Percentiles rank a stretch among this genome's conserved stretches.
Evolutionary conservation across 495 filamentous ascomycete genomes (phyloP).

Genomic region (Tuber microsphaerosporum): DNA sequence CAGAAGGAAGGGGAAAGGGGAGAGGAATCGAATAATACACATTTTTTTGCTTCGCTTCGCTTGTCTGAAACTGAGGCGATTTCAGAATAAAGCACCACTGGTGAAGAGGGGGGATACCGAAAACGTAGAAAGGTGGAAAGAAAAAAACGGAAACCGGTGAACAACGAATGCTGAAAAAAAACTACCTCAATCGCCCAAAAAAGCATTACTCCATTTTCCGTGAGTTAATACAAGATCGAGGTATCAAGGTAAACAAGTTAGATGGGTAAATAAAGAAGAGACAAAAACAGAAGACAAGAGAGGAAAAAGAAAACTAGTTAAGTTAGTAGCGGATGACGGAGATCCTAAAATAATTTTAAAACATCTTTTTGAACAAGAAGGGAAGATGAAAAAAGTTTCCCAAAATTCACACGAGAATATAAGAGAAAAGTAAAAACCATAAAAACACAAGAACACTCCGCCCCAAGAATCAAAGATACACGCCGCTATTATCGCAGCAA

Average conservation of each 20-base stretch:
- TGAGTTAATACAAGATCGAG: slow-evolving; percentile 36
- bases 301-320: slow-evolving; percentile 36
- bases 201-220: slow-evolving; percentile 35
- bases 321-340: slow-evolving; percentile 14
- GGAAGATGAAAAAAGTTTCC: slow-evolving; percentile 33
- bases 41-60: background rate
- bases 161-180: background rate
- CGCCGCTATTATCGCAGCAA: slow-evolving; percentile 39
- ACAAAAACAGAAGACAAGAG: slow-evolving; percentile 24
- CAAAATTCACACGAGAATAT: slow-evolving; percentile 21
- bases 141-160: slow-evolving; percentile 7
- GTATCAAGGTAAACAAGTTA: slow-evolving; percentile 35
- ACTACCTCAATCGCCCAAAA: slow-evolving; percentile 9
- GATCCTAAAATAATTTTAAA: slow-evolving; percentile 24
- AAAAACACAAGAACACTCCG: slow-evolving; percentile 34
- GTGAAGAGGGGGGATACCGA: background rate
- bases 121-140: background rate
- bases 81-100: background rate
- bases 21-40: background rate
- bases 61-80: background rate
- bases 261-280: slow-evolving; percentile 28
- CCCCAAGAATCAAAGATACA: slow-evolving; percentile 36
- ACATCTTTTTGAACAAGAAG: slow-evolving; percentile 40
- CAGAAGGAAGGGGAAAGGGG: background rate
- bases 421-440: slow-evolving; percentile 29